Evolutionary conservation across 2,329 filamentous ascomycete genomes (phyloP), one percentile per base, ranked within the genome.

Genomic region (Hypoxylon sp.): DNA sequence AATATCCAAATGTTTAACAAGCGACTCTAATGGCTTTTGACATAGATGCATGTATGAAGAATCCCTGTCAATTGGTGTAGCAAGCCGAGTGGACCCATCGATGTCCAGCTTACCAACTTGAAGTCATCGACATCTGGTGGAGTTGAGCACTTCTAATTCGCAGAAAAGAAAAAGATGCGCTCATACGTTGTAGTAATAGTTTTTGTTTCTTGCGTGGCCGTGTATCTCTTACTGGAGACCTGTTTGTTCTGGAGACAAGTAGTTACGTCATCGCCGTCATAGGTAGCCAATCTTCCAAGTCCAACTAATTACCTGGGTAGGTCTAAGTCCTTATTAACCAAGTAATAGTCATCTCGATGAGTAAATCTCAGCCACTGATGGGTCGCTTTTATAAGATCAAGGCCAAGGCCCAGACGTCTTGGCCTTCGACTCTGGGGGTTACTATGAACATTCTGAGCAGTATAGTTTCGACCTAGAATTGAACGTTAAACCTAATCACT

Each of bases 191-290:
- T 33, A 7, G 27, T 20, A 35, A 35, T n/a, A 53, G 25, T 33
- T 33, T 53, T 14, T 1, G 30, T 2, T 35, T 53, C 8, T 14
- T 53, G 30, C n/a, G 14, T 35, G 27, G 13, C 56, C 37, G 40
- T 37, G 25, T 14, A 25, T n/a, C 33, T 25, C 25, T 48, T 35
- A 61, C 57, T 54, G 49, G 49, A 53, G 50, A 57, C 27, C 20
- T 33, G 61, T 60, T 48, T 54, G 10, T 25, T 22, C n/a, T 14
- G 13, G 27, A 50, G 11, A 10, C 10, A 31, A 53, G 44, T 40
- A 60, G 46, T 61, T 68, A 64, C 55, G 61, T 68, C 65, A 68
- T 64, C 35, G 20, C 14, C 60, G 65, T 68, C 61, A 64, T 68
- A 61, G 64, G 48, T 31, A 20, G 10, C 64, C 30, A 67, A 55